These are phyloP conservation scores for Fraxinus americana DNA, from an alignment of 257 asterid species.

Conservation along the genomic window DNA sequence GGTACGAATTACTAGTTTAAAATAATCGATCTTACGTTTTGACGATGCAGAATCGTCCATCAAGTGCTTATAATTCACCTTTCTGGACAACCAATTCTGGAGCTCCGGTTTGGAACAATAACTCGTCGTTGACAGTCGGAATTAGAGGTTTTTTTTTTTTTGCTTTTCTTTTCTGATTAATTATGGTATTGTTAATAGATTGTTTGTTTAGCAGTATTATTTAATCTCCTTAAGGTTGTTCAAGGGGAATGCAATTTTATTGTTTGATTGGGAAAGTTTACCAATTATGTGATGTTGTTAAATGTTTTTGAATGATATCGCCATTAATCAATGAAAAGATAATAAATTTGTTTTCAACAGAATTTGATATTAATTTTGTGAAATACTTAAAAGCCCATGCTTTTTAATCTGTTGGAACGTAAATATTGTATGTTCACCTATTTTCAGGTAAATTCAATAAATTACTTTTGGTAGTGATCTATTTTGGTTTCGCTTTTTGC, in stretches of 20 bases:
- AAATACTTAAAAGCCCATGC: background rate
- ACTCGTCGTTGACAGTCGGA: conserved; percentile 84
- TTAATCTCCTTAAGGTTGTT: background rate
- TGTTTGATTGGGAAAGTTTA: background rate
- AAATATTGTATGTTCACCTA: too few species aligned
- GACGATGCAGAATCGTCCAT: conserved; percentile 75
- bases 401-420: too few species aligned
- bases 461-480: background rate
- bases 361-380: background rate
- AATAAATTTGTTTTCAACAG: background rate
- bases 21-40: conserved; percentile 3
- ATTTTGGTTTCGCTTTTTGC: background rate
- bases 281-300: background rate
- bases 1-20: background rate
- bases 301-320: background rate
- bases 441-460: too few species aligned
- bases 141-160: conserved; percentile 52
- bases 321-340: background rate
- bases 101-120: conserved; percentile 88
- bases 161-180: background rate
- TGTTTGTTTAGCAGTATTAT: background rate
- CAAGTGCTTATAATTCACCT: conserved; percentile 76
- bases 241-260: background rate
- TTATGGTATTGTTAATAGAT: background rate
- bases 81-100: conserved; percentile 87